These are phyloP conservation scores for Endoconidiophora laricicola DNA, from an alignment of 2,329 filamentous ascomycete genomes.

Conservation along the genomic window DNA sequence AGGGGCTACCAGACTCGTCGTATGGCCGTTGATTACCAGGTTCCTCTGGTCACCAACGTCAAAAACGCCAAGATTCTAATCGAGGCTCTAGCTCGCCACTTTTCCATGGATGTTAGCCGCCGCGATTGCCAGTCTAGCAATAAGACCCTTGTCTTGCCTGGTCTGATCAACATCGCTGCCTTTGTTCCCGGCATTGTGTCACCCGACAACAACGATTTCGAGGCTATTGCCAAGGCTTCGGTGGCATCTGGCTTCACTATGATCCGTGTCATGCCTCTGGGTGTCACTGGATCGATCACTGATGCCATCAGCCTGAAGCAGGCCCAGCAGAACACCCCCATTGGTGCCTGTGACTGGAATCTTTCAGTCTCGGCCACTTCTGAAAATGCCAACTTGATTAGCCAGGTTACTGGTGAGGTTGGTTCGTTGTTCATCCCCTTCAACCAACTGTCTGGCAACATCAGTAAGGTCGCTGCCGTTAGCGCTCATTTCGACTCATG, in stretches of 20 bases:
- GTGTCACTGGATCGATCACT: constrained; percentile 54
- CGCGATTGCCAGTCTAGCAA: constrained; percentile 89
- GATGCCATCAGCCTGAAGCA: constrained; percentile 54
- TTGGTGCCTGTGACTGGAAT: constrained; percentile 61
- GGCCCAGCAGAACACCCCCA: constrained; percentile 54
- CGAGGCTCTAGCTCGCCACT: constrained; percentile 82
- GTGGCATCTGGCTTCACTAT: constrained; percentile 63
- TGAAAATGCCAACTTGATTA: constrained; percentile 58
- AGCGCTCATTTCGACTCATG: constrained; percentile 64
- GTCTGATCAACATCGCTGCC: constrained; percentile 62
- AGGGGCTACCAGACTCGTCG: constrained; percentile 91
- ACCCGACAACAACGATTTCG: constrained; percentile 48
- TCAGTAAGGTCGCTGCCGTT: constrained; percentile 67
- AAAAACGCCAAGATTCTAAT: constrained; percentile 98
- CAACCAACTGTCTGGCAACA: constrained; percentile 66
- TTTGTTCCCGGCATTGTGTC: constrained; percentile 60
- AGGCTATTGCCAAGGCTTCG: constrained; percentile 54
- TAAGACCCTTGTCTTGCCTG: constrained; percentile 54
- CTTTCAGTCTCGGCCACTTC: constrained; percentile 61
- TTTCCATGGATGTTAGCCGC: constrained; percentile 63
- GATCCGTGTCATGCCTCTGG: constrained; percentile 64
- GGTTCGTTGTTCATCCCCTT: constrained; percentile 72
- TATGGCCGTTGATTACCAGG: constrained; percentile 97
- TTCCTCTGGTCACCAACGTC: constrained; percentile 92
- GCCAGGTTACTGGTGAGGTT: constrained; percentile 53